These are phyloP conservation scores for Aspergillus arachidicola DNA, from an alignment of 2,329 filamentous ascomycete genomes.

Conservation along the genomic window DNA sequence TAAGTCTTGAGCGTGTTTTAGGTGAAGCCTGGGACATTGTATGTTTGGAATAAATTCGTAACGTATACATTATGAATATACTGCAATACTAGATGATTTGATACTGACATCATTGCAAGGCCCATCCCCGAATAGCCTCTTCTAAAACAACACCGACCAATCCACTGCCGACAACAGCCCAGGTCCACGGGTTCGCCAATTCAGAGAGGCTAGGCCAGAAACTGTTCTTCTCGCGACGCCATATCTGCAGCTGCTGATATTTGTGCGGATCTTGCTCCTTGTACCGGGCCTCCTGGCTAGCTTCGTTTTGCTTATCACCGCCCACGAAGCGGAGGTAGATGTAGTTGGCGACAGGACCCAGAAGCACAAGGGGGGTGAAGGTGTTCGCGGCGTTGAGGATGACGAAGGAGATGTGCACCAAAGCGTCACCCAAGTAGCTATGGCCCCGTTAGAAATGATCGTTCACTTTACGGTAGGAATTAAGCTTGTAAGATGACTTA, in stretches of 20 bases:
- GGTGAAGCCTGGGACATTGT: background rate
- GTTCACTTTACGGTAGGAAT: background rate
- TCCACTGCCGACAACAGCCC: constrained; percentile 56
- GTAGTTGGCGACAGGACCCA: constrained; percentile 62
- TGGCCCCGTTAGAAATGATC: constrained; percentile 7
- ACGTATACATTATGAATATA: background rate
- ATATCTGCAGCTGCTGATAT: constrained; percentile 56
- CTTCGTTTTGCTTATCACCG: constrained; percentile 59
- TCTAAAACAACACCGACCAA: constrained; percentile 54
- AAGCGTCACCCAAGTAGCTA: constrained; percentile 63
- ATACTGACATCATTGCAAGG: background rate
- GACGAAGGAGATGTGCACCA: constrained; percentile 63
- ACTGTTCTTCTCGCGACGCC: constrained; percentile 58
- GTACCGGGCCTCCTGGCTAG: constrained; percentile 56
- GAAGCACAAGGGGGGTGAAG: constrained; percentile 56
- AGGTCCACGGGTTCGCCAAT: constrained; percentile 59
- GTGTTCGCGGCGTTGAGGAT: constrained; percentile 58
- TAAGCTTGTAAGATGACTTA: constrained; percentile 38
- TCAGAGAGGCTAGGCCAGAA: constrained; percentile 60
- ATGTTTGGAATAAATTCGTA: background rate
- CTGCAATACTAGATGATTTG: background rate
- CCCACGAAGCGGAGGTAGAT: constrained; percentile 59
- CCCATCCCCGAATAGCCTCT: constrained; percentile 26
- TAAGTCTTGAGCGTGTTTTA: background rate
- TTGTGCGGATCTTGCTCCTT: constrained; percentile 54